Evolutionary conservation across 2,329 filamentous ascomycete species (phyloP).

Genomic region (Talaromyces sp.): DNA sequence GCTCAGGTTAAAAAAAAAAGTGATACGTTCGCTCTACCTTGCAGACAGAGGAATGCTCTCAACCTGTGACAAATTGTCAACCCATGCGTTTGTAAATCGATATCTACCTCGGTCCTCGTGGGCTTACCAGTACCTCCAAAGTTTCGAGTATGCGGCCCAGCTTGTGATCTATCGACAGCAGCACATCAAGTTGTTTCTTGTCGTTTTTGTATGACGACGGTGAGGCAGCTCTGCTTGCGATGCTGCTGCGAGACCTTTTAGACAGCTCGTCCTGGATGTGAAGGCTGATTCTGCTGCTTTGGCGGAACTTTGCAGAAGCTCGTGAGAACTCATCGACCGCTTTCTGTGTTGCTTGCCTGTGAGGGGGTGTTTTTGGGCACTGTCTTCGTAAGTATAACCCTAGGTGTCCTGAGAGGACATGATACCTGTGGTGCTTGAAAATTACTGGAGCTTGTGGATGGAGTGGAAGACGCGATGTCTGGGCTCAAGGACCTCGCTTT

Average conservation of each 20-base stretch:
- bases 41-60: not conserved
- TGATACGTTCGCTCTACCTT: not conserved
- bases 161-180: not conserved
- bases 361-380: not conserved
- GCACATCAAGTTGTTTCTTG: not conserved
- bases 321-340: not conserved
- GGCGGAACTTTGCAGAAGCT: not conserved
- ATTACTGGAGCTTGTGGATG: not conserved
- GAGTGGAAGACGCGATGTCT: not conserved
- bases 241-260: not conserved
- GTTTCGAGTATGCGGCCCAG: not conserved
- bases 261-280: not conserved
- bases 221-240: not conserved
- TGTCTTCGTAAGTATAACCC: not conserved
- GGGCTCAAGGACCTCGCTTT: not conserved
- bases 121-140: not conserved
- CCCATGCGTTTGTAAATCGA: not conserved
- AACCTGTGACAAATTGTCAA: not conserved
- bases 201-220: not conserved
- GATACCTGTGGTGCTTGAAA: not conserved
- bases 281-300: not conserved
- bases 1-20: not conserved
- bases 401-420: not conserved
- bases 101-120: not conserved
- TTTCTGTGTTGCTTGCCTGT: not conserved